Conservation (phyloP, 169 alveolate genomes). For the Cryptosporidium sp. region DNA sequence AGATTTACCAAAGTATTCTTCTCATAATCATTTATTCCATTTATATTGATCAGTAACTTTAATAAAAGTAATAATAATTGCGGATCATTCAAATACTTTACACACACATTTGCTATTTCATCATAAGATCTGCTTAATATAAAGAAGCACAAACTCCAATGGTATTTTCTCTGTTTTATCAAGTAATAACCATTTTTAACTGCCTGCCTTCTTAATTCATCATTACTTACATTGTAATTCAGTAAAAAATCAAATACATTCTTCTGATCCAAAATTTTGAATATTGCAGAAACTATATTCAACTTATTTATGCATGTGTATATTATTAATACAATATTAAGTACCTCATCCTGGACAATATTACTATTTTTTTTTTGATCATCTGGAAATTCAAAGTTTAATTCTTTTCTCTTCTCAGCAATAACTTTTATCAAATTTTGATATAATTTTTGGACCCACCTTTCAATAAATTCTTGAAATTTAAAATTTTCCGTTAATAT, state of each 20-base stretch:
- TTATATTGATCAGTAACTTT: constrained; percentile 1
- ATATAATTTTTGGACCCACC: constrained; percentile 55
- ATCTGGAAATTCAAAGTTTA: constrained; percentile 12
- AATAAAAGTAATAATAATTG: constrained; percentile 43
- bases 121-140: constrained; percentile 36
- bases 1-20: not conserved
- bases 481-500: not conserved
- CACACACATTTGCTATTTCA: constrained; percentile 42
- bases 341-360: not conserved
- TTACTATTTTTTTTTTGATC: not conserved
- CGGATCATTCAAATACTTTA: constrained; percentile 56
- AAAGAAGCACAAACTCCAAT: constrained; percentile 63
- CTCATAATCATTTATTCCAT: not conserved
- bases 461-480: constrained; percentile 46
- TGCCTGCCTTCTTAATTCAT: constrained; percentile 48
- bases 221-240: constrained; percentile 29
- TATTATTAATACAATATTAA: constrained; percentile 21
- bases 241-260: constrained; percentile 62
- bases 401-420: constrained; percentile 41
- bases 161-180: constrained; percentile 48
- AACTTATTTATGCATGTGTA: constrained; percentile 45
- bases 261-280: constrained; percentile 39
- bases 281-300: constrained; percentile 75
- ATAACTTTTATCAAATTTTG: constrained; percentile 6
- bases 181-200: constrained; percentile 62